These are phyloP conservation scores for Heterobasidion annosum DNA, from an alignment of 1,284 basidiomycete genomes.

Conservation along the genomic window DNA sequence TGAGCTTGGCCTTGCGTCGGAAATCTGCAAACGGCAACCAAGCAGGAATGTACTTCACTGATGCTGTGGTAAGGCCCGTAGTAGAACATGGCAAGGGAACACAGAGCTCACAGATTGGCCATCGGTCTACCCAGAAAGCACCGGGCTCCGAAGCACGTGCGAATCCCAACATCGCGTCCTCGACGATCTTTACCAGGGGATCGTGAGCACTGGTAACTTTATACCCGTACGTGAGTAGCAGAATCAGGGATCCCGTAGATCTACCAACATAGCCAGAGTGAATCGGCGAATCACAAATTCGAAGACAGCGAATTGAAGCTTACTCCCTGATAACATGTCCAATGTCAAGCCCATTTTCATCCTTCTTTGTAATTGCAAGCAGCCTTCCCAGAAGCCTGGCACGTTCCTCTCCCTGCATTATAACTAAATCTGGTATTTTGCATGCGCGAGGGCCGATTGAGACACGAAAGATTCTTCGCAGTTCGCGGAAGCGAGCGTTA, in stretches of 20 bases:
- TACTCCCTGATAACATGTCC: constrained; percentile 22
- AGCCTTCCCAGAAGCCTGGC: constrained; percentile 23
- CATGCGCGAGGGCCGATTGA: constrained; percentile 28
- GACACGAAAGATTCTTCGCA: constrained; percentile 28
- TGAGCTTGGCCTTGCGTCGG: constrained; percentile 17
- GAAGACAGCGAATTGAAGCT: neutral
- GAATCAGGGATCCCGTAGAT: constrained; percentile 26
- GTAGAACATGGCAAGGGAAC: neutral
- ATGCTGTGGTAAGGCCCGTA: neutral
- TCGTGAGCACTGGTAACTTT: constrained; percentile 20
- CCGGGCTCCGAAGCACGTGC: constrained; percentile 27
- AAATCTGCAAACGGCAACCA: constrained; percentile 28
- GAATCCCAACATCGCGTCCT: constrained; percentile 33
- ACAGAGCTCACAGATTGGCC: neutral
- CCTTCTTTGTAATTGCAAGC: constrained; percentile 14
- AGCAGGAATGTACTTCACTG: constrained; percentile 24
- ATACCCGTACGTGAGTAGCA: constrained; percentile 30
- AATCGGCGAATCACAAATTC: neutral
- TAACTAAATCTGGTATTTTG: constrained; percentile 15
- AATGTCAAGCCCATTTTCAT: constrained; percentile 13
- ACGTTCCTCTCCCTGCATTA: constrained; percentile 21
- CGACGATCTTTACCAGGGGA: constrained; percentile 27
- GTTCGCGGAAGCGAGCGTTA: constrained; percentile 29
- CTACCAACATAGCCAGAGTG: constrained; percentile 12
- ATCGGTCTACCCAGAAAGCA: constrained; percentile 16